phyloP scores from a whole-genome alignment of 495 filamentous ascomycete species.

The Penicillium tannophilum region DNA sequence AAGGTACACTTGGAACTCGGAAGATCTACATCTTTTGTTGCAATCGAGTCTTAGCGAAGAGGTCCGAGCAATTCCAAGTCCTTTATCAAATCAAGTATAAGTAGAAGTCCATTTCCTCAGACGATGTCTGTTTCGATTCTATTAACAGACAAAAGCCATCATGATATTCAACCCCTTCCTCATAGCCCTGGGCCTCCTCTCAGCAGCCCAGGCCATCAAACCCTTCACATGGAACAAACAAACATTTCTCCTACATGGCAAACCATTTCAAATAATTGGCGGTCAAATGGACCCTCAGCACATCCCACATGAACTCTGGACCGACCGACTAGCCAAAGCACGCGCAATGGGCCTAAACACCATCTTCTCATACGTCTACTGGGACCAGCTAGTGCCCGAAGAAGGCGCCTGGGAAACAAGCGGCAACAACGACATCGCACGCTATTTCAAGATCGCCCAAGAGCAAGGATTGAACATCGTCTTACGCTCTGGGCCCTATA shows the following conservation, averaged over 20 bases:
- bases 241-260: conserved; percentile 45
- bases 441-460: conserved; percentile 44
- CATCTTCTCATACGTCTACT: conserved; percentile 50
- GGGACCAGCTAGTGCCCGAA: conserved; percentile 46
- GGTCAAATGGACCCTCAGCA: conserved; percentile 55
- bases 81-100: not conserved
- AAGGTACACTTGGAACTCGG: not conserved
- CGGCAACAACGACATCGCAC: conserved; percentile 41
- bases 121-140: too few relatives aligned
- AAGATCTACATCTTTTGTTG: conserved; percentile 10
- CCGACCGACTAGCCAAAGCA: conserved; percentile 41
- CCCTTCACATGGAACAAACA: conserved; percentile 22
- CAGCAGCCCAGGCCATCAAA: conserved; percentile 7
- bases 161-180: conserved; percentile 12
- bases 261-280: conserved; percentile 46
- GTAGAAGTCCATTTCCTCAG: too few relatives aligned
- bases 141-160: not conserved
- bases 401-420: conserved; percentile 33
- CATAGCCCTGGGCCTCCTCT: conserved; percentile 6
- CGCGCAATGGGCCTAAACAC: conserved; percentile 51
- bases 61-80: not conserved
- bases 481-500: conserved; percentile 48
- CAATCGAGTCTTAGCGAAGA: conserved; percentile 8
- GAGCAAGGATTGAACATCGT: conserved; percentile 44
- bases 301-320: conserved; percentile 45